Percentiles rank a stretch among this genome's conserved stretches.
phyloP scores from a whole-genome alignment of 2,329 filamentous ascomycete species.

The Aspergillus pseudoterreus region DNA sequence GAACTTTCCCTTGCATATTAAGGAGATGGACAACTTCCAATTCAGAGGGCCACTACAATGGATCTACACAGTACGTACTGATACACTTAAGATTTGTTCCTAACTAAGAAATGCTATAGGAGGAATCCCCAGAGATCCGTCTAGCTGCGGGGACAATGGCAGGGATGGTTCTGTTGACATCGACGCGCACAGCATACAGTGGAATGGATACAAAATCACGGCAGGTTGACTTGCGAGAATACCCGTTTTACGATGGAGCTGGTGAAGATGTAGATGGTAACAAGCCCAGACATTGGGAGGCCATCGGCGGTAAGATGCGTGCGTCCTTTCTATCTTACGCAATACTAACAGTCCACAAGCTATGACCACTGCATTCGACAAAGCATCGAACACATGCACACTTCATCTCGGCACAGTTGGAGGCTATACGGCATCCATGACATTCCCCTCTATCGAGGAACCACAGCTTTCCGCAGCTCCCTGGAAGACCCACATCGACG shows the following conservation, averaged over 20 bases:
- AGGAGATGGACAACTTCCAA: slow-evolving; percentile 12
- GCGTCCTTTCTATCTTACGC: not conserved
- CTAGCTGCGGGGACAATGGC: slow-evolving; percentile 23
- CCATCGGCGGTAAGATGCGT: slow-evolving; percentile 29
- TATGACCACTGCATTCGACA: slow-evolving; percentile 18
- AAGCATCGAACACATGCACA: slow-evolving; percentile 10
- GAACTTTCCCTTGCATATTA: slow-evolving; percentile 4
- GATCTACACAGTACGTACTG: slow-evolving; percentile 27
- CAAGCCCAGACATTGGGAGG: slow-evolving; percentile 24
- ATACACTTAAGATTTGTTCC: not conserved
- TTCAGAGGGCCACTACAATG: slow-evolving; percentile 32
- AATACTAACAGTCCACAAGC: slow-evolving; percentile 20
- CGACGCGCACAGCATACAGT: slow-evolving; percentile 16
- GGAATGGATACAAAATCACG: not conserved
- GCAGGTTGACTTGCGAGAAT: slow-evolving; percentile 13
- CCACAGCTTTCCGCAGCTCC: slow-evolving; percentile 10
- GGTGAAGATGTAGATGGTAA: slow-evolving; percentile 7
- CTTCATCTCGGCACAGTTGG: slow-evolving; percentile 31
- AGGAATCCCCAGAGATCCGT: slow-evolving; percentile 13
- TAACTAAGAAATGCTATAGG: slow-evolving; percentile 15
- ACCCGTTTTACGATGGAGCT: slow-evolving; percentile 18
- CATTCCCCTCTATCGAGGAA: slow-evolving; percentile 9
- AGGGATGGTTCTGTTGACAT: slow-evolving; percentile 22
- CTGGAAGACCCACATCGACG: slow-evolving; percentile 30
- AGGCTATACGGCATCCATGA: slow-evolving; percentile 19